Conservation (phyloP, 164 flowering plant genomes). For the Piper betle region DNA sequence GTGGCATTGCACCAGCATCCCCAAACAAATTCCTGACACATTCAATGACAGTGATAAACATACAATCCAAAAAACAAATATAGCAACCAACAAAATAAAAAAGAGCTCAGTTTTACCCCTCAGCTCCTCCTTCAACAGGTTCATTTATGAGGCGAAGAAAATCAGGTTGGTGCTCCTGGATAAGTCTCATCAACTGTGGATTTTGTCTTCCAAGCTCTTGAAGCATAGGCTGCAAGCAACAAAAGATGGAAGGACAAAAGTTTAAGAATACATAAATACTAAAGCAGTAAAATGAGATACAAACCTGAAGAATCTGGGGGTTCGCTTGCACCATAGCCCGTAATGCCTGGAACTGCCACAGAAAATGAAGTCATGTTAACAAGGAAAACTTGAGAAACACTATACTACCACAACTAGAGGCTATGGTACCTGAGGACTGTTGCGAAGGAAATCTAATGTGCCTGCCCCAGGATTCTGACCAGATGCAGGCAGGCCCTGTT, state of each 20-base stretch:
- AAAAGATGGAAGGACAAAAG: neutral
- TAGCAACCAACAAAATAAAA: neutral
- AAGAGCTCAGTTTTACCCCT: conserved; percentile 23
- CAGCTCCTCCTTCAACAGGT: conserved; percentile 52
- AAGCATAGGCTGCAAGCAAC: conserved; percentile 54
- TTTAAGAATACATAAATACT: neutral
- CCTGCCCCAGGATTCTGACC: no score
- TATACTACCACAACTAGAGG: neutral
- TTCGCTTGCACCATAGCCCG: conserved; percentile 65
- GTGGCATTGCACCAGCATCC: conserved; percentile 61
- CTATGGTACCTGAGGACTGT: conserved; percentile 65
- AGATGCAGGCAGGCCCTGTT: conserved; percentile 88
- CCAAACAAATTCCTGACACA: conserved; percentile 33
- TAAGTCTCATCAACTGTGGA: conserved; percentile 60
- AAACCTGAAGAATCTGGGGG: conserved; percentile 60
- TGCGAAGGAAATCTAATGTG: conserved; percentile 70
- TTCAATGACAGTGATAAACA: neutral
- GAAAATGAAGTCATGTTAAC: neutral
- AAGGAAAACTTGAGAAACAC: neutral
- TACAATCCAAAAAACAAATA: neutral
- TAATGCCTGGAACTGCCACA: conserved; percentile 51
- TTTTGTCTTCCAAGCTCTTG: conserved; percentile 77
- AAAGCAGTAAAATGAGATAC: neutral
- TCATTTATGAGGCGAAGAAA: conserved; percentile 69
- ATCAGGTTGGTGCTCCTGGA: conserved; percentile 77